Evolutionary conservation across 176 grass and related monocot genomes (phyloP).

Genomic region (Aegilops tauschii): DNA sequence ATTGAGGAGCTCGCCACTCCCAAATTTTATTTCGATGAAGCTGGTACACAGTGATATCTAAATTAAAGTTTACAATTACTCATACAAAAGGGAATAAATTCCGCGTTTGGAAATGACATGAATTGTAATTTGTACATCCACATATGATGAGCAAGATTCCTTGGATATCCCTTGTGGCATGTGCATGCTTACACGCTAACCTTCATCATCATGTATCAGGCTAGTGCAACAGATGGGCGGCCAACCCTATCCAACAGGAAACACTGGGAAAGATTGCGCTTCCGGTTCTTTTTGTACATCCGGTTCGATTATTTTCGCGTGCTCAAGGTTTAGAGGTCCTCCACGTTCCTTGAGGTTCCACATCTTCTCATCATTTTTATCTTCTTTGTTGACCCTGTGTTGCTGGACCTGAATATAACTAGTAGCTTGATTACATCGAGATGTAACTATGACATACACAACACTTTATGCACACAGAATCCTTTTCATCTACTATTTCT

Average conservation of each 20-base stretch:
- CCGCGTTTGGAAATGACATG: not conserved
- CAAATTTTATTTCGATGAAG: not conserved
- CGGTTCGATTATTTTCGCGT: no score
- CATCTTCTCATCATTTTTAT: not conserved
- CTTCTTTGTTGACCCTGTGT: not conserved
- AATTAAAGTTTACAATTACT: not conserved
- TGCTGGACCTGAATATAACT: not conserved
- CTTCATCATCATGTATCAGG: no score
- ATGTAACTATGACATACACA: not conserved
- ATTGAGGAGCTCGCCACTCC: not conserved
- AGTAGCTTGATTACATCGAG: not conserved
- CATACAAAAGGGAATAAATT: not conserved
- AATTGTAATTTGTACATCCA: not conserved
- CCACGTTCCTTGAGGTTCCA: not conserved
- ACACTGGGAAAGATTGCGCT: no score
- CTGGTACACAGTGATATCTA: not conserved
- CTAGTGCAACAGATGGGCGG: no score
- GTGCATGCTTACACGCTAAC: no score
- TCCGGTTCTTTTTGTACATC: no score
- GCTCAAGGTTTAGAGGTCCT: not conserved
- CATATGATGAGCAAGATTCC: not conserved
- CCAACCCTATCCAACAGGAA: no score
- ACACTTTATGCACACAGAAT: not conserved
- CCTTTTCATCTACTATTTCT: rapidly evolving
- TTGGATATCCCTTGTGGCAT: no score